Evolutionary conservation across 2,329 filamentous ascomycete species (phyloP), one percentile per base, ranked within the genome.

Genomic region (Colletotrichum filicis): DNA sequence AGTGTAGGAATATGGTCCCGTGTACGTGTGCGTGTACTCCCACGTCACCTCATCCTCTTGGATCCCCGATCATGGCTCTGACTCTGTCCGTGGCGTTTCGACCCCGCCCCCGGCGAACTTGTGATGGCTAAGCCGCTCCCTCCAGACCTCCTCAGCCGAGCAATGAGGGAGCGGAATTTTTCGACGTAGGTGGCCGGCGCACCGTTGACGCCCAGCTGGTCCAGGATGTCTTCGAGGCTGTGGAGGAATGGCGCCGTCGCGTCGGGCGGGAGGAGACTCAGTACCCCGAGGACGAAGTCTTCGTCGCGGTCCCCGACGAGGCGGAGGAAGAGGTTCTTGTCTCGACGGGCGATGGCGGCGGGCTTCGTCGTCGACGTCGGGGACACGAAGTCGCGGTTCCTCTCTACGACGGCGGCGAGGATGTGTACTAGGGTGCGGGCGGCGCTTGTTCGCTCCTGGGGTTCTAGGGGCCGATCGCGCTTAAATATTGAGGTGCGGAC

Each of bases 341-440:
- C 82, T 28, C 77, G 74, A 14, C 68, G 71, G 16, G 70, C 26
- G 46, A 63, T 19, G 24, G 53, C n/a, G 14, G 42, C n/a, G 1
- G 22, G 8, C 3, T 28, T 19, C 1, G 28, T 59, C 1, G 74
- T 66, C 1, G 78, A 78, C 1, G 75, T 77, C 1, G 76, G 67
- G 0, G 76, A 74, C 32, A 83, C 81, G 19, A 80, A 76, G 72
- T 88, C 83, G 28, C 74, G 74, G 74, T 84, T 84, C 35, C 83
- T 83, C 55, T 80, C 77, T 5, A 85, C 83, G 3, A 90, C 84
- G 19, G 81, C 79, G 46, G 81, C 78, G 26, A 90, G 83, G 58
- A 89, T 86, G 75, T 84, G 84, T 1, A 89, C 79, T 1, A 90
- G 82, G 0, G 86, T 82, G 4, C 82, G 83, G 3, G 85, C 87